phyloP scores from a whole-genome alignment of 2,329 filamentous ascomycete species.

The Aschersonia sp. region DNA sequence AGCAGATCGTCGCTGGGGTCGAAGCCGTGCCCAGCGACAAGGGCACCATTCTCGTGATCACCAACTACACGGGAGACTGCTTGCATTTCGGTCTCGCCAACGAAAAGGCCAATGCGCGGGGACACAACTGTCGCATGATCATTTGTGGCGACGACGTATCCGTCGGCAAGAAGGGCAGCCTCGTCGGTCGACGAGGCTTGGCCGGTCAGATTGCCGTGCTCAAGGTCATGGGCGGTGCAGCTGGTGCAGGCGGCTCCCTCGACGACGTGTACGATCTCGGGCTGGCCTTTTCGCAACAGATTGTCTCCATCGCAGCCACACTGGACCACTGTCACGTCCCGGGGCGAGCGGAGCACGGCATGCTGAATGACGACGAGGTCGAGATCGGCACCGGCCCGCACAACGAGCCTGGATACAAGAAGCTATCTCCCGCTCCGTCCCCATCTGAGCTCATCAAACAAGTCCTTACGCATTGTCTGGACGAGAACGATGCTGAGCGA shows the following conservation, averaged over 20 bases:
- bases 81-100: slow-evolving; percentile 46
- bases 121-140: slow-evolving; percentile 39
- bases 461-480: slow-evolving; percentile 45
- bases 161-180: slow-evolving; percentile 37
- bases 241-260: slow-evolving; percentile 29
- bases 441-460: slow-evolving; percentile 35
- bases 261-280: slow-evolving; percentile 36
- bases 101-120: slow-evolving; percentile 39
- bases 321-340: slow-evolving; percentile 47
- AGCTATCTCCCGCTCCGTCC: slow-evolving; percentile 35
- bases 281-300: slow-evolving; percentile 31
- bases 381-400: slow-evolving; percentile 55
- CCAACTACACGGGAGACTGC: slow-evolving; percentile 51
- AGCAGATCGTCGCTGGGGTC: slow-evolving; percentile 45
- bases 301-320: slow-evolving; percentile 42
- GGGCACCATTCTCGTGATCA: slow-evolving; percentile 46
- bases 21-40: slow-evolving; percentile 36
- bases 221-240: slow-evolving; percentile 39
- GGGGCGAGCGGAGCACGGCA: slow-evolving; percentile 32
- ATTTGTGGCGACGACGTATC: slow-evolving; percentile 53
- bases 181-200: slow-evolving; percentile 46
- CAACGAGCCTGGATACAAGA: slow-evolving; percentile 48
- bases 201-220: slow-evolving; percentile 46
- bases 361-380: slow-evolving; percentile 33
- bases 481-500: slow-evolving; percentile 35